Evolutionary conservation across 2,329 filamentous ascomycete species (phyloP).

Genomic region (Acrodontium crateriforme): DNA sequence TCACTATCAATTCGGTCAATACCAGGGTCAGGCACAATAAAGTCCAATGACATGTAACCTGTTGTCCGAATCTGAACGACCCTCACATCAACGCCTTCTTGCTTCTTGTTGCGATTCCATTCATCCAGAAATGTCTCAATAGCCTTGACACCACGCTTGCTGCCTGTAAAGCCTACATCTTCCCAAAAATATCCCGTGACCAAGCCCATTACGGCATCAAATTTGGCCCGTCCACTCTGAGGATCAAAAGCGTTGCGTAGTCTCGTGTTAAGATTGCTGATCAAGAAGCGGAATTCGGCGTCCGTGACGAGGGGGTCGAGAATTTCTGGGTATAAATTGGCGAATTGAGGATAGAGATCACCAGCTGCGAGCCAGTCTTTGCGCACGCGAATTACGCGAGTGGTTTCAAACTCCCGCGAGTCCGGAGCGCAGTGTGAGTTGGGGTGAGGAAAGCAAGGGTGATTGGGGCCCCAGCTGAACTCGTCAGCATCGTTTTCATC

Average conservation of each 20-base stretch:
- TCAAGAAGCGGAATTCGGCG: constrained; percentile 68
- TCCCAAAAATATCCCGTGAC: constrained; percentile 93
- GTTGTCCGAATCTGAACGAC: constrained; percentile 69
- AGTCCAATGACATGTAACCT: constrained; percentile 76
- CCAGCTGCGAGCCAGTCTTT: constrained; percentile 81
- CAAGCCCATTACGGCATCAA: constrained; percentile 67
- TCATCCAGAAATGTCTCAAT: constrained; percentile 72
- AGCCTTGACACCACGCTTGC: constrained; percentile 55
- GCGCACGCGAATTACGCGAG: constrained; percentile 79
- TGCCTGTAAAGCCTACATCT: constrained; percentile 62
- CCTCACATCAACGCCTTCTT: constrained; percentile 48
- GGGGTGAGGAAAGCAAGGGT: constrained; percentile 86
- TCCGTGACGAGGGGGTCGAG: constrained; percentile 76
- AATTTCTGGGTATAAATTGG: constrained; percentile 92
- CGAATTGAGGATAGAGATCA: constrained; percentile 84
- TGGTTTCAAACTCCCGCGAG: constrained; percentile 60
- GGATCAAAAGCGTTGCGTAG: constrained; percentile 69
- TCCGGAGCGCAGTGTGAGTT: constrained; percentile 78
- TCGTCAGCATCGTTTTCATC: constrained; percentile 46
- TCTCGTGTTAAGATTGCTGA: constrained; percentile 69
- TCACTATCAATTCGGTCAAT: too few species aligned
- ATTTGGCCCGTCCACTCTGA: constrained; percentile 58
- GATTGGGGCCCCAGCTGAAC: constrained; percentile 80
- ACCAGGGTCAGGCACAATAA: constrained; percentile 63
- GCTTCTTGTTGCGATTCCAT: constrained; percentile 61